Conservation (phyloP, 31 red algal genomes). For the Odonthalia washingtoniensis region DNA sequence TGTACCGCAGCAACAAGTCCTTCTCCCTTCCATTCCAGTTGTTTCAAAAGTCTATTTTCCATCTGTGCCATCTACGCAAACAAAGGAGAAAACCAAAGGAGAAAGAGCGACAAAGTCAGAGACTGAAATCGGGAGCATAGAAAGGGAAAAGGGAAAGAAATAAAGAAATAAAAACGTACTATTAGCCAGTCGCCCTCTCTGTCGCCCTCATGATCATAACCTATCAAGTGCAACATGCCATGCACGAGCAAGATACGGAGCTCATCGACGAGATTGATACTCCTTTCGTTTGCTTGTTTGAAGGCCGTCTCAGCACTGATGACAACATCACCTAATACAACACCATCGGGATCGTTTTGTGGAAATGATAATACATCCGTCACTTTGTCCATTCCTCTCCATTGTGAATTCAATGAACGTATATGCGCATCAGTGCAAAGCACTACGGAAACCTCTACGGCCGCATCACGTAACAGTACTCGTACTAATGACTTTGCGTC, state of each 20-base stretch:
- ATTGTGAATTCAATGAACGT: constrained; percentile 62
- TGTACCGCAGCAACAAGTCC: constrained; percentile 58
- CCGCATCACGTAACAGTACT: constrained; percentile 42
- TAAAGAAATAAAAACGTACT: constrained; percentile 40
- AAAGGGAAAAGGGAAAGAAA: constrained; percentile 11
- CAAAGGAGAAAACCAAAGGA: background rate
- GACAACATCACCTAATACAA: constrained; percentile 89
- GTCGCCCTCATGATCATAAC: constrained; percentile 90
- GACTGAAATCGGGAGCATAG: background rate
- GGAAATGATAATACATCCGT: constrained; percentile 96
- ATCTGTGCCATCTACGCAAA: constrained; percentile 55
- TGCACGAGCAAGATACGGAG: constrained; percentile 91
- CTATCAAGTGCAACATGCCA: constrained; percentile 93
- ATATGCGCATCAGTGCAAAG: constrained; percentile 80
- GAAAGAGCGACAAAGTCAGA: background rate
- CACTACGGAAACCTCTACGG: constrained; percentile 80
- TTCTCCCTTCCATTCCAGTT: constrained; percentile 57
- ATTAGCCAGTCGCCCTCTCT: constrained; percentile 61
- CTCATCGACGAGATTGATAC: constrained; percentile 58
- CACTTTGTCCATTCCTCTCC: constrained; percentile 68
- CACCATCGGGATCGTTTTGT: constrained; percentile 57
- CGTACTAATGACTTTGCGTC: constrained; percentile 48
- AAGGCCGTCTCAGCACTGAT: constrained; percentile 83
- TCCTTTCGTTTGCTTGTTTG: constrained; percentile 53
- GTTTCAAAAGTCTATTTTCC: constrained; percentile 49